Conservation (phyloP, 2,329 filamentous ascomycete genomes). For the Neodidymelliopsis sp. region DNA sequence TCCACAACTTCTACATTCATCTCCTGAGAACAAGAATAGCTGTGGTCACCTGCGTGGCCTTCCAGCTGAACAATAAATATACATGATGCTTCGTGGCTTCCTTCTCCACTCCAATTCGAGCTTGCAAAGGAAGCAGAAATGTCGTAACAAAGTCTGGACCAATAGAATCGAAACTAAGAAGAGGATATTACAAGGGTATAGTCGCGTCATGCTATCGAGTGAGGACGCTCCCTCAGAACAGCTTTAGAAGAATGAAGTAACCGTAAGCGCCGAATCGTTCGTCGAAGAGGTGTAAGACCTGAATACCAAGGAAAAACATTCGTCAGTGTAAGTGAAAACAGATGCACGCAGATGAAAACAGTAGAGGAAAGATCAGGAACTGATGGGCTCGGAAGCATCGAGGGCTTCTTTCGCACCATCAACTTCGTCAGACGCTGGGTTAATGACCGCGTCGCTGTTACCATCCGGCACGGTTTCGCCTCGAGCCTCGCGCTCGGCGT, state of each 20-base stretch:
- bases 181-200: slow-evolving; percentile 32
- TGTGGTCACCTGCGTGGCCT: no score
- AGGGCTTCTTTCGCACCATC: slow-evolving; percentile 46
- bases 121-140: background rate
- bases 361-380: slow-evolving; percentile 22
- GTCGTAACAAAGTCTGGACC: slow-evolving; percentile 1
- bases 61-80: slow-evolving; percentile 9
- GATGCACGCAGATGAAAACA: slow-evolving; percentile 16
- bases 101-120: background rate
- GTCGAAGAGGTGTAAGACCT: slow-evolving; percentile 46
- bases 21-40: no score
- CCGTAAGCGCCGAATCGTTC: slow-evolving; percentile 45
- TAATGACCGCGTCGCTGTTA: slow-evolving; percentile 18
- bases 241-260: slow-evolving; percentile 47
- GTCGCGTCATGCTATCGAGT: slow-evolving; percentile 39
- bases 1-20: background rate
- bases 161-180: background rate
- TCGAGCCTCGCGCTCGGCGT: slow-evolving; percentile 52
- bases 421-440: slow-evolving; percentile 27
- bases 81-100: slow-evolving; percentile 17
- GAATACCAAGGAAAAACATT: slow-evolving; percentile 29
- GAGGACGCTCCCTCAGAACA: slow-evolving; percentile 34
- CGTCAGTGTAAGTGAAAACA: slow-evolving; percentile 37
- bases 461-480: slow-evolving; percentile 26
- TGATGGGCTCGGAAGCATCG: slow-evolving; percentile 34